Base-by-base conservation (phyloP, 371 early-diverging fungal species). In the Mucor racemosus region DNA sequence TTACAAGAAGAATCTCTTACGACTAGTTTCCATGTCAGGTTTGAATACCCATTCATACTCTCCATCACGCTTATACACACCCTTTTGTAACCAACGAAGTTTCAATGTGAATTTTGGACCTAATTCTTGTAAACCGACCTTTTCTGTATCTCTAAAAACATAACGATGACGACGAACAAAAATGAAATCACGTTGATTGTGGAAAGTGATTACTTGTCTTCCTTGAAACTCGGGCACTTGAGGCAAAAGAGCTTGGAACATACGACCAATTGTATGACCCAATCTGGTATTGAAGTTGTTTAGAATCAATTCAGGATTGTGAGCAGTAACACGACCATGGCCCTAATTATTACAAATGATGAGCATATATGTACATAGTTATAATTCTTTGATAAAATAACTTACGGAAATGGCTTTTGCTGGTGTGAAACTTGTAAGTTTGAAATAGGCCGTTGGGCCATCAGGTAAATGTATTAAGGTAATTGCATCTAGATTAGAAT, bases 101-200 rank as follows among this genome's bases (percentile, higher is more conserved):
- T 97, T 94, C 57, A 99, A 76, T 13, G 99, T 99, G 64, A 99
- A 97, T 67, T 96, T 83, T 0, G 99, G 99, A 0, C 99, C 99
- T 21, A 99, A 77, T 78, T 99, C 98, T 76, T 98, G 97, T 72
- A 99, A 72, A 53, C 94, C 93, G 34, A 91, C 95, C 40, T 90
- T 85, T 72, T 99, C 93, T 4, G 94, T 92, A 75, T 92, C 92
- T 65, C 88, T 86, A 78, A 99, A 98, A 58, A 95, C 90, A 76
- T 99, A 95, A 94, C 88, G 90, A 76, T 99, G 99, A 40, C 99
- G 87, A 75, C 99, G 88, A 74, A 99, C 98, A 79, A 98, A 99
- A 65, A 99, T 97, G 73, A 98, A 99, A 79, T 99, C 99, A 50
- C 99, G 94, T 78, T 99, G 98, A 73, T 99, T 99, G 75, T 99